These are phyloP conservation scores for Citeromyces nyonsensis DNA, from an alignment of 805 yeast species.

Conservation along the genomic window DNA sequence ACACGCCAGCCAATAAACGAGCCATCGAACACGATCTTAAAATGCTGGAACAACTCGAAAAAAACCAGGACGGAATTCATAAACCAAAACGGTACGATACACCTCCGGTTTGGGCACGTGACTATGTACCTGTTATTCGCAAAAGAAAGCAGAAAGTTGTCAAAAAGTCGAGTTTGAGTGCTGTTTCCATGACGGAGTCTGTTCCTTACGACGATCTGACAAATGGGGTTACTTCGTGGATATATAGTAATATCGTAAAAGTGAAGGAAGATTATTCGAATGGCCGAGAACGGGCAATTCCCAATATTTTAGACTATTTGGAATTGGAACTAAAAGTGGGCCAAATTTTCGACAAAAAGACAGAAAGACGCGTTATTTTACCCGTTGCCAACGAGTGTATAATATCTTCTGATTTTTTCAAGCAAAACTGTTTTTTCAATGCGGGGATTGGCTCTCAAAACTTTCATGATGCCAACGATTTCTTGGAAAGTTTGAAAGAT, in stretches of 20 bases:
- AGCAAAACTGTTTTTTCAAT: conserved; percentile 38
- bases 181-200: conserved; percentile 51
- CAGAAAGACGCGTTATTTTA: conserved; percentile 45
- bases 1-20: too few species aligned
- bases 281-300: conserved; percentile 7
- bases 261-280: conserved; percentile 29
- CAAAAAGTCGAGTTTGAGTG: conserved; percentile 4
- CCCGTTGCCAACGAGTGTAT: conserved; percentile 61
- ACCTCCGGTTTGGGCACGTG: conserved; percentile 79
- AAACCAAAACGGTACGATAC: conserved; percentile 48
- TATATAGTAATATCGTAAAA: conserved; percentile 65
- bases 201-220: conserved; percentile 72
- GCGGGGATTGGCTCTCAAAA: conserved; percentile 53
- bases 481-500: conserved; percentile 34
- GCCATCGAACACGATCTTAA: too few species aligned
- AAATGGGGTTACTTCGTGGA: conserved; percentile 76
- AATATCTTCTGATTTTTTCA: conserved; percentile 29
- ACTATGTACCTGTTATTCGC: conserved; percentile 35
- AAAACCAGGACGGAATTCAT: conserved; percentile 1
- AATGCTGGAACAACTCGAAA: too few species aligned
- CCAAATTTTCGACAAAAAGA: conserved; percentile 43
- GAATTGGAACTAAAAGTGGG: conserved; percentile 73
- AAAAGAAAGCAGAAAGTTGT: conserved; percentile 5
- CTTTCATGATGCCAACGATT: conserved; percentile 38
- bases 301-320: conserved; percentile 28